phyloP scores from a whole-genome alignment of 352 stramenopile genomes.

The Pythium sukuiense region DNA sequence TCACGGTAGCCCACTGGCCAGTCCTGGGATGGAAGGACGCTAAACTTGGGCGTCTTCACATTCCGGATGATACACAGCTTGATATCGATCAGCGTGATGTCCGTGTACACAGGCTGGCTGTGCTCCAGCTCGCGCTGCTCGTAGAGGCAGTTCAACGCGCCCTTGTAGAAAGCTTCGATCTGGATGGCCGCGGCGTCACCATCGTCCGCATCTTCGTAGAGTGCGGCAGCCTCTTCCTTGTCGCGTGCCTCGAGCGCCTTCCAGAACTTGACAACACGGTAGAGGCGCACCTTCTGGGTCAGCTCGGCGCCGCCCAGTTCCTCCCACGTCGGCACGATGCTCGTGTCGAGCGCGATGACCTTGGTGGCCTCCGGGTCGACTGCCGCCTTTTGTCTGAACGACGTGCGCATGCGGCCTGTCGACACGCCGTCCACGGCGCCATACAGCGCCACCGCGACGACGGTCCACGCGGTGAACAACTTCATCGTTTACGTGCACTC shows the following conservation, averaged over 20 bases:
- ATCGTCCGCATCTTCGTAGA: not conserved
- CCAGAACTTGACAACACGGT: not conserved
- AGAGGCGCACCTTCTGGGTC: not conserved
- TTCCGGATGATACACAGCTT: not conserved
- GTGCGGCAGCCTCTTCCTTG: not conserved
- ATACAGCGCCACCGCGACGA: not conserved
- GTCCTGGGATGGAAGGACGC: not conserved
- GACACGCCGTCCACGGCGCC: too few relatives aligned
- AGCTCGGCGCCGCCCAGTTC: not conserved
- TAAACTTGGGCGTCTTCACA: not conserved
- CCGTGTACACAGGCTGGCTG: not conserved
- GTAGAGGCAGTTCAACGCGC: not conserved
- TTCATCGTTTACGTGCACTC: not conserved
- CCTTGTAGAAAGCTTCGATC: not conserved
- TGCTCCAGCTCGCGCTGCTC: not conserved
- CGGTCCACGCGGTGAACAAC: not conserved
- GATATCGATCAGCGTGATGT: not conserved
- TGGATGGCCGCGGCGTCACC: not conserved
- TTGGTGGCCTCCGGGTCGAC: not conserved
- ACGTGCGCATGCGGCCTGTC: not conserved
- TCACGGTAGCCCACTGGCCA: not conserved
- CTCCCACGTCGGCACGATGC: conserved; percentile 15
- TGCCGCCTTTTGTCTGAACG: not conserved
- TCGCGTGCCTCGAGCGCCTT: not conserved
- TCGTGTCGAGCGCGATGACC: conserved; percentile 7